A percentile compares a stretch with the other conserved stretches of the same genome.
These are phyloP conservation scores for Moesziomyces aphidis DNA, from an alignment of 1,284 basidiomycete species.

Conservation along the genomic window DNA sequence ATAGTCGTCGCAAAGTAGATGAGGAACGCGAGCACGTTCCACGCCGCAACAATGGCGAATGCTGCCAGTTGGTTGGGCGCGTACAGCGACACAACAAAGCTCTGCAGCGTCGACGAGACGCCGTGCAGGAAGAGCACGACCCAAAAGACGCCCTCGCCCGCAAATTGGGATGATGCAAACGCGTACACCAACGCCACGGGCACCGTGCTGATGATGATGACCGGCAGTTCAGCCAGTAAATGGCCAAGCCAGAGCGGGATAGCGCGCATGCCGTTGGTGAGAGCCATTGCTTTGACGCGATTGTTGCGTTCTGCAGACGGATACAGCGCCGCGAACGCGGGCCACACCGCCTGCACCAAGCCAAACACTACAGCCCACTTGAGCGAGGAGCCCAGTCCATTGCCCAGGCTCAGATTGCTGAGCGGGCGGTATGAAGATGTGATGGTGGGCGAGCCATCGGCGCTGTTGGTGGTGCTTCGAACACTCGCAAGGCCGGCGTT, in stretches of 20 bases:
- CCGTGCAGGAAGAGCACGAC: constrained; percentile 79
- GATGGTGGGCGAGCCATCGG: constrained; percentile 25
- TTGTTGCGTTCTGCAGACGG: constrained; percentile 77
- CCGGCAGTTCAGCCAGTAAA: constrained; percentile 77
- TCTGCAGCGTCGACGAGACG: constrained; percentile 69
- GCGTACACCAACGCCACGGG: constrained; percentile 77
- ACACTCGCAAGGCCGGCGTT: constrained; percentile 30
- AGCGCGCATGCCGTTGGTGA: constrained; percentile 81
- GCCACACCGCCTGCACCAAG: constrained; percentile 75
- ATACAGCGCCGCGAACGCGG: constrained; percentile 82
- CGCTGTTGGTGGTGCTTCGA: constrained; percentile 6
- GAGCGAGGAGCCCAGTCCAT: constrained; percentile 28
- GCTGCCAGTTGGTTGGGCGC: constrained; percentile 77
- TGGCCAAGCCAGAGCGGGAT: constrained; percentile 83
- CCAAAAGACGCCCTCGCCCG: constrained; percentile 76
- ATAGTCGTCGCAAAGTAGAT: constrained; percentile 76
- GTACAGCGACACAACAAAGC: constrained; percentile 35
- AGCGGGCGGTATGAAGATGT: constrained; percentile 22
- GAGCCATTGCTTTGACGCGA: constrained; percentile 80
- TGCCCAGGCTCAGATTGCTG: constrained; percentile 27
- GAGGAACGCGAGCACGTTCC: constrained; percentile 79
- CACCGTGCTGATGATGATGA: constrained; percentile 74
- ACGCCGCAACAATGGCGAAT: constrained; percentile 79
- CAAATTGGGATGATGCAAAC: constrained; percentile 74
- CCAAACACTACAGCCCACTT: constrained; percentile 45